Percentiles rank a stretch among this genome's conserved stretches.
Conservation (phyloP, 352 stramenopile genomes). For the Sclerospora graminicola region DNA sequence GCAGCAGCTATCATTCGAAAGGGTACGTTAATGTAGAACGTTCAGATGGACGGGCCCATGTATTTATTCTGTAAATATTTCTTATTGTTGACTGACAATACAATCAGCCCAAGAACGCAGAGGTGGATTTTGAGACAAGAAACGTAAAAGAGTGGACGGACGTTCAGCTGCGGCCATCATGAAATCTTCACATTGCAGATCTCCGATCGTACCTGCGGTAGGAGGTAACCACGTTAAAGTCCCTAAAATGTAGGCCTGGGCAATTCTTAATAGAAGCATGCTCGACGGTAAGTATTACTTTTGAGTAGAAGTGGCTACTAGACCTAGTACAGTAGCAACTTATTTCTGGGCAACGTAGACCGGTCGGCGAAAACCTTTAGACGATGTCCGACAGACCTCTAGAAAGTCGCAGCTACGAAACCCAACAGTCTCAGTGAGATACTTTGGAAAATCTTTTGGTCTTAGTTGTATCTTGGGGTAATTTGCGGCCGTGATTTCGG, state of each 20-base stretch:
- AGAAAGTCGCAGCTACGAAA: slow-evolving; percentile 64
- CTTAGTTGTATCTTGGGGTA: slow-evolving; percentile 63
- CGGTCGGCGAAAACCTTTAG: slow-evolving; percentile 62
- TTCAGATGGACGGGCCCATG: not conserved
- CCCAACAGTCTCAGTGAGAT: slow-evolving; percentile 43
- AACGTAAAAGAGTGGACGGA: not conserved
- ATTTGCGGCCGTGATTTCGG: slow-evolving; percentile 54
- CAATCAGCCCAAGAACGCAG: slow-evolving; percentile 41
- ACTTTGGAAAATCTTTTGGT: slow-evolving; percentile 60
- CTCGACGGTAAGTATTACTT: slow-evolving; percentile 1
- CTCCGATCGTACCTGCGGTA: too few species aligned
- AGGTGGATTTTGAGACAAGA: slow-evolving; percentile 31
- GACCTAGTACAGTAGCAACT: slow-evolving; percentile 1
- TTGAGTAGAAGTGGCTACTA: too few species aligned
- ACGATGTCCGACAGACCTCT: slow-evolving; percentile 64
- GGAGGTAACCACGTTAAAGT: not conserved
- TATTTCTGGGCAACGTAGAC: slow-evolving; percentile 71
- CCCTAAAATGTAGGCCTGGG: too few species aligned
- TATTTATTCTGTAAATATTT: not conserved
- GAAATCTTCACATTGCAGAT: not conserved
- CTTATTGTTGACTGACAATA: not conserved
- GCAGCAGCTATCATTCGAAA: slow-evolving; percentile 75
- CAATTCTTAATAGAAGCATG: slow-evolving; percentile 2
- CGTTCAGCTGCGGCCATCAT: not conserved
- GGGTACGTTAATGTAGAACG: slow-evolving; percentile 16